Conservation (phyloP, 2,329 filamentous ascomycete genomes). For the Myriosclerotinia scirpicola region DNA sequence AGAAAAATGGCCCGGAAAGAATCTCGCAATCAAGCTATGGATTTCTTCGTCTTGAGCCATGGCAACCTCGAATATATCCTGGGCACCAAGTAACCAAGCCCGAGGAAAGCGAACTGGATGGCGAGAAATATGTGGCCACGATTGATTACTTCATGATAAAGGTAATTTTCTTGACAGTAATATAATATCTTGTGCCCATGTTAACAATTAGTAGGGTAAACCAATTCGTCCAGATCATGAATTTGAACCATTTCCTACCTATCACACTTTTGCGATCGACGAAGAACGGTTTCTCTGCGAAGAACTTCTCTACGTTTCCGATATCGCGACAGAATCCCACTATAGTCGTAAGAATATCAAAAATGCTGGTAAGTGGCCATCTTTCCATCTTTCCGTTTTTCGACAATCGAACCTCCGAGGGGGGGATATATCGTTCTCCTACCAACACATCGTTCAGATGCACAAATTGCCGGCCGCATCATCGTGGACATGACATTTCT, state of each 20-base stretch:
- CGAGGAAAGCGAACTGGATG: slow-evolving; percentile 24
- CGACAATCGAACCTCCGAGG: too few species aligned
- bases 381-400: not conserved
- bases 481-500: slow-evolving; percentile 31
- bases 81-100: slow-evolving; percentile 22
- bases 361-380: slow-evolving; percentile 25
- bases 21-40: slow-evolving; percentile 29
- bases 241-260: slow-evolving; percentile 18
- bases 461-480: slow-evolving; percentile 27
- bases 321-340: slow-evolving; percentile 25
- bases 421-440: not conserved
- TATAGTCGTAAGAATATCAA: slow-evolving; percentile 15
- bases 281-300: slow-evolving; percentile 27
- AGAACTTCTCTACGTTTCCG: slow-evolving; percentile 31
- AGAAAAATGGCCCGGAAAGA: slow-evolving; percentile 29
- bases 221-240: slow-evolving; percentile 22
- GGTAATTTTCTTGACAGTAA: slow-evolving; percentile 10
- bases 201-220: slow-evolving; percentile 23
- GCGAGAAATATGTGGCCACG: slow-evolving; percentile 25
- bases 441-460: slow-evolving; percentile 23
- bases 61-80: slow-evolving; percentile 11
- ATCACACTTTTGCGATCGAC: slow-evolving; percentile 26
- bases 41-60: slow-evolving; percentile 26
- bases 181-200: not conserved
- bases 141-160: slow-evolving; percentile 32